Evolutionary conservation across 805 yeast species (phyloP), one percentile per base, ranked within the genome.

Genomic region (Kluyveromyces aestuarii): DNA sequence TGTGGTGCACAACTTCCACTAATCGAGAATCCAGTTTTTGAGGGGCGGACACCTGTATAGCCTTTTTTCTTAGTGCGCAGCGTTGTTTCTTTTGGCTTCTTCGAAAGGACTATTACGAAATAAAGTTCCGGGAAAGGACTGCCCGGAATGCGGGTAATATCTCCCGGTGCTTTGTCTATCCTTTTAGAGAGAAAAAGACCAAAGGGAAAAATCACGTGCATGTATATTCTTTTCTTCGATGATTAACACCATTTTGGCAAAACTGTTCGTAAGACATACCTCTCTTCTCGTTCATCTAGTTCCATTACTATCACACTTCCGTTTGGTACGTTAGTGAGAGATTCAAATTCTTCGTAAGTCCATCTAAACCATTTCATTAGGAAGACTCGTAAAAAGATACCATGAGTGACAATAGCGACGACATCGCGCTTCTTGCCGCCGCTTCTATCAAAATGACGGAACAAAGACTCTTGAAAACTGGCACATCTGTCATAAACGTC

Each of bases 311-410:
- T 72, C 62, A 86, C 82, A 54, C 82, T 80, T 59, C 96, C 91
- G 62, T 90, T 93, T 1, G 88, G 88, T 14, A 90, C 80, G 62
- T 90, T 90, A 51, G 83, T 76, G 52, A 90, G 73, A 42, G 82
- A 75, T 66, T 90, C 97, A 66, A 89, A 90, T 61, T 82, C 81
- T 62, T 89, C 96, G 60, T 84, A 91, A 1, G 84, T 76, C 96
- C 97, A 90, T 50, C 96, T 72, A 63, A 81, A 90, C 96, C 96
- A 90, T 59, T 89, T 86, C 89, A 89, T 88, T 40, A 90, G 66
- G 58, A 90, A 90, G 8, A 90, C 97, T 39, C 97, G 72, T 4
- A 95, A 85, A 91, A 95, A 88, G 14, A 90, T 87, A 9, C 97
- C 97, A 63, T 90, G 97, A 5, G 96, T 85, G 39, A 90, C 96